Evolutionary conservation across 805 yeast genomes (phyloP).

Genomic region (Lachancea lanzarotensis): DNA sequence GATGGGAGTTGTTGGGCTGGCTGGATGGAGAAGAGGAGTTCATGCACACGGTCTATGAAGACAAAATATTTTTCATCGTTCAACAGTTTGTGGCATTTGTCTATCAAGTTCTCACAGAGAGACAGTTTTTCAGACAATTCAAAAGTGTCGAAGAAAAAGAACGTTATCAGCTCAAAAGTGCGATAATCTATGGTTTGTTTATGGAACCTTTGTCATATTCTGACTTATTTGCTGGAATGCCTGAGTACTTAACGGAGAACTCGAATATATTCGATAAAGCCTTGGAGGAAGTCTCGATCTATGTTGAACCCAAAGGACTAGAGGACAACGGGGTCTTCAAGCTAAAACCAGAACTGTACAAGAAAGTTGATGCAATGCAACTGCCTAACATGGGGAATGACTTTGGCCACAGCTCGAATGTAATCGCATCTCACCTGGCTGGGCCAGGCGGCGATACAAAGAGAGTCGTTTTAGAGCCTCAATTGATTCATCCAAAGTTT

Average conservation of each 20-base stretch:
- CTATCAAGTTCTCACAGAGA: slow-evolving; percentile 64
- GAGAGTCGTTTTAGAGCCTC: slow-evolving; percentile 47
- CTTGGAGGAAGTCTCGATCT: slow-evolving; percentile 54
- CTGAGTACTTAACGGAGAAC: slow-evolving; percentile 33
- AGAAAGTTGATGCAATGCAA: slow-evolving; percentile 53
- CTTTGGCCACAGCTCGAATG: slow-evolving; percentile 45
- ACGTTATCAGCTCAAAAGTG: slow-evolving; percentile 31
- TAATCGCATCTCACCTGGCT: slow-evolving; percentile 41
- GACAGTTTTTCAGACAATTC: slow-evolving; percentile 49
- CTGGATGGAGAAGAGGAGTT: slow-evolving; percentile 31
- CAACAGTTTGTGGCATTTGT: slow-evolving; percentile 75
- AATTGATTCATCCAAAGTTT: slow-evolving; percentile 26
- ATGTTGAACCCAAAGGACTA: slow-evolving; percentile 58
- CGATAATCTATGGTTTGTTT: slow-evolving; percentile 46
- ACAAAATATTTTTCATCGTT: slow-evolving; percentile 49
- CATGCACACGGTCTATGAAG: slow-evolving; percentile 42
- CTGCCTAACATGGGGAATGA: slow-evolving; percentile 41
- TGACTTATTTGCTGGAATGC: slow-evolving; percentile 35
- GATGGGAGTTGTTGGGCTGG: slow-evolving; percentile 57
- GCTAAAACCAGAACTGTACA: slow-evolving; percentile 42
- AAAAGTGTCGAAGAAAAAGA: slow-evolving; percentile 29
- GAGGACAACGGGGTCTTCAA: slow-evolving; percentile 63
- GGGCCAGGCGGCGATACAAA: slow-evolving; percentile 34
- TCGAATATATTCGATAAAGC: slow-evolving; percentile 40
- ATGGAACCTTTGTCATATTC: slow-evolving; percentile 51